A percentile compares a stretch with the other conserved stretches of the same genome.
phyloP scores from a whole-genome alignment of 2,329 filamentous ascomycete genomes.

The Colletotrichum sp. region DNA sequence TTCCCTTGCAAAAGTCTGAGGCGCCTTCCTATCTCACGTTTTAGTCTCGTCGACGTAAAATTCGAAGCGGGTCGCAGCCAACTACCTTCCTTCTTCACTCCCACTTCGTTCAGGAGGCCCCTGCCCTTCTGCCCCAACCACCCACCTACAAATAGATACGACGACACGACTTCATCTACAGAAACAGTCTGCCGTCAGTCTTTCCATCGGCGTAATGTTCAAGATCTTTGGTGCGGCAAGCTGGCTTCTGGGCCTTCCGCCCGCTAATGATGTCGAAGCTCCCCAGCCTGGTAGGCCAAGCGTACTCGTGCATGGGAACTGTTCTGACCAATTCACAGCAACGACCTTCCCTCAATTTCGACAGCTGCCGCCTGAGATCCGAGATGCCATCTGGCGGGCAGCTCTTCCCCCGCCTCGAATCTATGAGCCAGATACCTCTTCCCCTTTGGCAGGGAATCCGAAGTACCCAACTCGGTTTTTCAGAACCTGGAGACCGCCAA shows the following conservation, averaged over 20 bases:
- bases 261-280: not conserved
- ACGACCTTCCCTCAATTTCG: not conserved
- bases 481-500: too few species aligned
- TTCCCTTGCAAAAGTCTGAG: not conserved
- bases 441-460: too few species aligned
- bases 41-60: not conserved
- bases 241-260: not conserved
- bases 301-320: fast-evolving
- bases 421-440: too few species aligned
- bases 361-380: not conserved
- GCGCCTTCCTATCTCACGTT: not conserved
- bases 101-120: not conserved
- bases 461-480: too few species aligned
- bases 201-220: not conserved
- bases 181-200: not conserved
- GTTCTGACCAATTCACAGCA: not conserved
- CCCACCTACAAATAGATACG: not conserved
- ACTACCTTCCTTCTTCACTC: not conserved
- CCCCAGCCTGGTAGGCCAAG: not conserved
- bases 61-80: not conserved
- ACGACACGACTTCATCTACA: not conserved
- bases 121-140: not conserved
- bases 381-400: too few species aligned
- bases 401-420: too few species aligned
- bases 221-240: not conserved